phyloP scores from a whole-genome alignment of 371 early-diverging fungal species.

The Apophysomyces variabilis region DNA sequence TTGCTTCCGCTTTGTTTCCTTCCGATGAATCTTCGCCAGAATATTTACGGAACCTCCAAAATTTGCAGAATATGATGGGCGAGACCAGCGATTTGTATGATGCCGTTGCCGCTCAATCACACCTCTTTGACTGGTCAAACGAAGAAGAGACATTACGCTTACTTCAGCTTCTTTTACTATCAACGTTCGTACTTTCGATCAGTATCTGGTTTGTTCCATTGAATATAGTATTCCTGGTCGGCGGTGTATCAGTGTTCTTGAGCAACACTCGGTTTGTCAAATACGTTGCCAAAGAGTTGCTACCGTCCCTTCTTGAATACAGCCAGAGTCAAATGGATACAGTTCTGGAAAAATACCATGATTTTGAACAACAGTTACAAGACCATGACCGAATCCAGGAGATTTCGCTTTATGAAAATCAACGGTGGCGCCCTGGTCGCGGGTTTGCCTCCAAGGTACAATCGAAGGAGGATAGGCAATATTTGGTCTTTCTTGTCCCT shows the following conservation, averaged over 20 bases:
- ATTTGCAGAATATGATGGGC: constrained; percentile 57
- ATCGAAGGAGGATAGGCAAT: neutral
- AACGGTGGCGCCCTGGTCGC: constrained; percentile 49
- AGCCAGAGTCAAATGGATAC: constrained; percentile 23
- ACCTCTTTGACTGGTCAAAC: constrained; percentile 45
- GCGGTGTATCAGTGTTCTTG: constrained; percentile 38
- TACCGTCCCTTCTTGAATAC: constrained; percentile 31
- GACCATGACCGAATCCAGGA: constrained; percentile 21
- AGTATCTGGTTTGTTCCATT: constrained; percentile 42
- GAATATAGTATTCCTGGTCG: constrained; percentile 26
- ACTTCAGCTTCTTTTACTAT: constrained; percentile 35
- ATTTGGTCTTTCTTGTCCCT: neutral
- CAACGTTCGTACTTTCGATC: constrained; percentile 18
- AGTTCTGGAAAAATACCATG: constrained; percentile 18
- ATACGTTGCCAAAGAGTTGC: constrained; percentile 35
- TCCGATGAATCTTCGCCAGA: constrained; percentile 50
- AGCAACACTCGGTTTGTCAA: constrained; percentile 47
- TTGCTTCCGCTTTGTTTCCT: constrained; percentile 32
- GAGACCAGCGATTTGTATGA: constrained; percentile 49
- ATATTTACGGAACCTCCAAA: constrained; percentile 46
- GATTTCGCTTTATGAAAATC: constrained; percentile 53
- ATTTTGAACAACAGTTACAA: constrained; percentile 32
- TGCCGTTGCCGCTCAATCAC: constrained; percentile 27
- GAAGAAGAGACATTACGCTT: constrained; percentile 39
- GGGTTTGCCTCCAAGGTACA: constrained; percentile 50